These are phyloP conservation scores for Durusdinium trenchii DNA, from an alignment of 73 alveolate species.

Conservation along the genomic window DNA sequence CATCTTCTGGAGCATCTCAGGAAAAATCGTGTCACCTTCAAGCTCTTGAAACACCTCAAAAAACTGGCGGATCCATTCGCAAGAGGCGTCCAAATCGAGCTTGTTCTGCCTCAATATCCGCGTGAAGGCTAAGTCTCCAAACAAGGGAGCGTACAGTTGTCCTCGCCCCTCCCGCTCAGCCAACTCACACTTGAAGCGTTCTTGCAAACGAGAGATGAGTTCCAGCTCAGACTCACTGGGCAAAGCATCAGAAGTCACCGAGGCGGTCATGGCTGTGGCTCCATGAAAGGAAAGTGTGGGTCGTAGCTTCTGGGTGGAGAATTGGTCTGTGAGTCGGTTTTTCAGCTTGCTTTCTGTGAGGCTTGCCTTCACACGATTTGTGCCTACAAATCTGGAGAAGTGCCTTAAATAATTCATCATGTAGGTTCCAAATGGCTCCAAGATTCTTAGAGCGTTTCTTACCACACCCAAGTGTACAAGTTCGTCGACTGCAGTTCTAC, in stretches of 20 bases:
- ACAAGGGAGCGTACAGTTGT: slow-evolving; percentile 49
- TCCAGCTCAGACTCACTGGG: slow-evolving; percentile 14
- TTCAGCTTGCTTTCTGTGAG: too few relatives aligned
- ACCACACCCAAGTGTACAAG: too few relatives aligned
- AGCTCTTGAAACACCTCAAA: not conserved
- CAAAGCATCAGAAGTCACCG: slow-evolving; percentile 47
- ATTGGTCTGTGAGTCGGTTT: too few relatives aligned
- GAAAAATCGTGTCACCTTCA: slow-evolving; percentile 26
- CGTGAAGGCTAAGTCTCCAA: slow-evolving; percentile 46
- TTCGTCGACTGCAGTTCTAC: too few relatives aligned
- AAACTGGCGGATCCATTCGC: slow-evolving; percentile 35
- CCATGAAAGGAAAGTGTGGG: too few relatives aligned
- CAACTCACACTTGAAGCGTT: slow-evolving; percentile 48
- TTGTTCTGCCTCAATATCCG: slow-evolving; percentile 69
- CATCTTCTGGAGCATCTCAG: slow-evolving; percentile 22
- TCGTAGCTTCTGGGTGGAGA: too few relatives aligned
- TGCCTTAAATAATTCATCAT: too few relatives aligned
- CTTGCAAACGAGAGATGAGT: not conserved
- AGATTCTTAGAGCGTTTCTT: too few relatives aligned
- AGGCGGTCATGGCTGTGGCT: not conserved
- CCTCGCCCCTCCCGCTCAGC: slow-evolving; percentile 37
- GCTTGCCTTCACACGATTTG: too few relatives aligned
- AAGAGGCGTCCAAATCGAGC: slow-evolving; percentile 34
- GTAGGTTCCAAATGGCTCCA: too few relatives aligned
- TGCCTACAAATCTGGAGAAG: too few relatives aligned